These are phyloP conservation scores for Bisporella sp. DNA, from an alignment of 2,329 filamentous ascomycete species.

Conservation along the genomic window DNA sequence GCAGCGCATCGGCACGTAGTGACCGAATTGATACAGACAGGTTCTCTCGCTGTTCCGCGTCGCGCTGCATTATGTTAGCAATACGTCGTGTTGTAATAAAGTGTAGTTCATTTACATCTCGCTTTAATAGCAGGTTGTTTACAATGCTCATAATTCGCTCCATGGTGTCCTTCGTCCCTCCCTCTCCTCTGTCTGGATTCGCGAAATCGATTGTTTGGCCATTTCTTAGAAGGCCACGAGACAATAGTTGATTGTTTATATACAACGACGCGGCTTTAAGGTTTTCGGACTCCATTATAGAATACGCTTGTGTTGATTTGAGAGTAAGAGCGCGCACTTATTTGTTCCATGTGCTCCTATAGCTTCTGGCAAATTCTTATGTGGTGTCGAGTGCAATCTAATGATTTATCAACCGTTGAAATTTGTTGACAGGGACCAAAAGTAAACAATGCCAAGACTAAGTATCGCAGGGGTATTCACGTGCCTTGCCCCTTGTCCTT, in stretches of 20 bases:
- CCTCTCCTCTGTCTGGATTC: slow-evolving; percentile 56
- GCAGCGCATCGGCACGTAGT: slow-evolving; percentile 67
- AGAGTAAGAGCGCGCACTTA: neutral
- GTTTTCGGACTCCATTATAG: slow-evolving; percentile 39
- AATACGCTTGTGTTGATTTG: neutral
- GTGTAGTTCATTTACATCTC: slow-evolving; percentile 60
- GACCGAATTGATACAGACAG: slow-evolving; percentile 71
- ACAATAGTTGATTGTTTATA: slow-evolving; percentile 66
- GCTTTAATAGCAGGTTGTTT: slow-evolving; percentile 83
- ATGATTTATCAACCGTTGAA: too few relatives aligned
- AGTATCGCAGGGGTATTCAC: neutral
- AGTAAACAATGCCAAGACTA: neutral
- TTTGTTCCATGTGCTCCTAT: neutral
- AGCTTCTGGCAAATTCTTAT: too few relatives aligned
- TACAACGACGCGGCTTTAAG: slow-evolving; percentile 62
- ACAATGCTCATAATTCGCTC: slow-evolving; percentile 85
- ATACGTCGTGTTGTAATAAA: neutral
- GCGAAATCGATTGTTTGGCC: slow-evolving; percentile 78
- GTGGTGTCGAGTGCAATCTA: too few relatives aligned
- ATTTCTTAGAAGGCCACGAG: slow-evolving; percentile 57
- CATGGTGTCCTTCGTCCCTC: slow-evolving; percentile 63
- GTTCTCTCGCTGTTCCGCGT: slow-evolving; percentile 81
- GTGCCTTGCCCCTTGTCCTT: neutral
- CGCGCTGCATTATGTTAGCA: slow-evolving; percentile 51
- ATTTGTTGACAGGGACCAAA: too few relatives aligned